These are phyloP conservation scores for Lentinula novae-zelandiae DNA, from an alignment of 1,284 basidiomycete species.

Conservation along the genomic window DNA sequence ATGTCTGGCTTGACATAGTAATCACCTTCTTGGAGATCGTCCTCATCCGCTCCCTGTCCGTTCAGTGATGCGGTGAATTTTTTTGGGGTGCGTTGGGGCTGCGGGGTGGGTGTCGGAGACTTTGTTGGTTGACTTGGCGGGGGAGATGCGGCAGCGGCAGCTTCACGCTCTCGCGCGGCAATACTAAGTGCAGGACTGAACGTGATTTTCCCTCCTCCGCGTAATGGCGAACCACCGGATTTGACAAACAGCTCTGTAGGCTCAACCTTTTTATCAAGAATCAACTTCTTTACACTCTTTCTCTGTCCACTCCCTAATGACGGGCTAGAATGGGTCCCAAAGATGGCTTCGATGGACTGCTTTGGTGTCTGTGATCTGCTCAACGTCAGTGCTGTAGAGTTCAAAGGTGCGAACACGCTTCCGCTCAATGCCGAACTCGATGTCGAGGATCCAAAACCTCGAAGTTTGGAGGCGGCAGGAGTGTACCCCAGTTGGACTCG, in stretches of 20 bases:
- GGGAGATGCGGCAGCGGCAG: conserved; percentile 25
- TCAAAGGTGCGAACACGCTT: conserved; percentile 41
- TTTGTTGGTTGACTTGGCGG: conserved; percentile 27
- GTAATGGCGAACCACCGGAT: conserved; percentile 38
- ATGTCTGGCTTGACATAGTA: conserved; percentile 87
- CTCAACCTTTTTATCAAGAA: conserved; percentile 80
- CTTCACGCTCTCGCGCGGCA: conserved; percentile 69
- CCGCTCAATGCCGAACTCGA: conserved; percentile 30
- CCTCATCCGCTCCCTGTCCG: conserved; percentile 29
- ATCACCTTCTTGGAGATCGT: conserved; percentile 73
- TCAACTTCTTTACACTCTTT: conserved; percentile 92
- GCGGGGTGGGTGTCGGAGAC: conserved; percentile 38
- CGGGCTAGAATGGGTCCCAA: conserved; percentile 65
- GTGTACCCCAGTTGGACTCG: conserved; percentile 58
- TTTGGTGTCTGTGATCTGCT: conserved; percentile 40
- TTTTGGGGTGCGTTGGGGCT: conserved; percentile 34
- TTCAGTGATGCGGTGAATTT: conserved; percentile 44
- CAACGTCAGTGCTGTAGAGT: conserved; percentile 46
- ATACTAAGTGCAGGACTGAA: conserved; percentile 73
- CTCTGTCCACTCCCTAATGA: conserved; percentile 65
- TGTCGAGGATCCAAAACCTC: conserved; percentile 60
- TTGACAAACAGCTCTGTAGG: conserved; percentile 65
- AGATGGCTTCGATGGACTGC: conserved; percentile 48
- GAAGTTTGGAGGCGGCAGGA: conserved; percentile 62
- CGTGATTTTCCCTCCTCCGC: conserved; percentile 46